Evolutionary conservation across 768 basidiomycete genomes (phyloP).

Genomic region (Tulasnella sp.): DNA sequence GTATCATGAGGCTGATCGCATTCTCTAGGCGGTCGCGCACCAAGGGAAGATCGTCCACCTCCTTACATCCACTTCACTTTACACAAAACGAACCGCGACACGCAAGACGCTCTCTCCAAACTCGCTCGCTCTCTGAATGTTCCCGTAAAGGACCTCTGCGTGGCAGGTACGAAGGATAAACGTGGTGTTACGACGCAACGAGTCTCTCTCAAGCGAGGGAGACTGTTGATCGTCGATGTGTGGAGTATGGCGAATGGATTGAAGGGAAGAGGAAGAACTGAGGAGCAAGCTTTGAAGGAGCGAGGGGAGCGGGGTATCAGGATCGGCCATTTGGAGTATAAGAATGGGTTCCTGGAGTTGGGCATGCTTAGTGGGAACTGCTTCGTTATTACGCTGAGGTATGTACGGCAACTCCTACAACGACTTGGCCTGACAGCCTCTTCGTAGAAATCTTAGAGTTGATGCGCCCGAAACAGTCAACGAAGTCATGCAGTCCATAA

Average conservation of each 20-base stretch:
- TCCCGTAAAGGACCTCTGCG: conserved; percentile 67
- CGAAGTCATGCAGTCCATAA: conserved; percentile 62
- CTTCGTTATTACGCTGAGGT: conserved; percentile 92
- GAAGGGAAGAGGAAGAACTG: conserved; percentile 43
- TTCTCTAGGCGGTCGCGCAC: conserved; percentile 4
- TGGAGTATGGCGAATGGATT: conserved; percentile 63
- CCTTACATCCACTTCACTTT: conserved; percentile 94
- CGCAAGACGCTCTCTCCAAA: conserved; percentile 81
- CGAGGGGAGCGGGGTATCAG: conserved; percentile 85
- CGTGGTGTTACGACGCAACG: conserved; percentile 93
- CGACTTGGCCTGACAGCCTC: background rate
- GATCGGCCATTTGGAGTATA: conserved; percentile 79
- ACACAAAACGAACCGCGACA: conserved; percentile 96
- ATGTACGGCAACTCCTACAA: conserved; percentile 18
- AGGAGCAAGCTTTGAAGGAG: conserved; percentile 46
- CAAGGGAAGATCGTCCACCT: conserved; percentile 8
- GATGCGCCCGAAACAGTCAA: conserved; percentile 63
- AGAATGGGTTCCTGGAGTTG: conserved; percentile 70
- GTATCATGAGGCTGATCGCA: no score
- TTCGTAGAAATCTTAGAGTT: conserved; percentile 67
- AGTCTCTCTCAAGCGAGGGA: conserved; percentile 67
- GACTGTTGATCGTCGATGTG: conserved; percentile 66
- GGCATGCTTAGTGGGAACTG: conserved; percentile 96
- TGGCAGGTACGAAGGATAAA: conserved; percentile 97
- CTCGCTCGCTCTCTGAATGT: conserved; percentile 69